Evolutionary conservation across 2,329 filamentous ascomycete species (phyloP).

Genomic region (Aspergillus neoniger): DNA sequence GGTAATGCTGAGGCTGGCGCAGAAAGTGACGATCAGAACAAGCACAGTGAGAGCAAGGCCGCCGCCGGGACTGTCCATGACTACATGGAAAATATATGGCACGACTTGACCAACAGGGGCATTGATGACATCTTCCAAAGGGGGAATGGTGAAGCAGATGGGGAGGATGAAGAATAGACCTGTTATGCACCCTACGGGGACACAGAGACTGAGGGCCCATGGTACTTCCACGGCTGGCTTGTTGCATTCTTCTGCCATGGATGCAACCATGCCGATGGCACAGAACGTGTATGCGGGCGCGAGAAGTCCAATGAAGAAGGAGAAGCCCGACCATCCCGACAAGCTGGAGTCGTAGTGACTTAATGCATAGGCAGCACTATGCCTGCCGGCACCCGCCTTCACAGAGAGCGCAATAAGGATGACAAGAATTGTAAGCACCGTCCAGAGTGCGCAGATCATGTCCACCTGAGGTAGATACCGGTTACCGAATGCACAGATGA

Average conservation of each 20-base stretch:
- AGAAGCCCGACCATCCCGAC: constrained; percentile 61
- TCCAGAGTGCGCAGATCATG: constrained; percentile 59
- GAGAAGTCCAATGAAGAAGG: constrained; percentile 64
- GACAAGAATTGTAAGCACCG: constrained; percentile 57
- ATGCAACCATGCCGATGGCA: constrained; percentile 63
- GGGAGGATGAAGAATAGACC: constrained; percentile 60
- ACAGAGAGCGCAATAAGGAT: constrained; percentile 59
- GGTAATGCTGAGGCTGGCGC: constrained; percentile 58
- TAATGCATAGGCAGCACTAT: constrained; percentile 55
- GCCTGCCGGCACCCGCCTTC: constrained; percentile 56
- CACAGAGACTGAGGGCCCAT: constrained; percentile 53
- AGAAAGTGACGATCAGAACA: constrained; percentile 53
- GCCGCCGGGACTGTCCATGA: constrained; percentile 54
- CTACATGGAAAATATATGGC: constrained; percentile 53
- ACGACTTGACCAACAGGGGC: constrained; percentile 53
- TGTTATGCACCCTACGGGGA: constrained; percentile 56
- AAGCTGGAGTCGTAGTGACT: constrained; percentile 58
- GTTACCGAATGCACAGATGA: constrained; percentile 68
- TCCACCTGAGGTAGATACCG: constrained; percentile 65
- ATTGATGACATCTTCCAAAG: constrained; percentile 47
- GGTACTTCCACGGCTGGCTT: constrained; percentile 57
- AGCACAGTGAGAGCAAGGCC: constrained; percentile 53
- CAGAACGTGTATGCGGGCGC: constrained; percentile 61
- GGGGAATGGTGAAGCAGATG: constrained; percentile 54
- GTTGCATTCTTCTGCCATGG: constrained; percentile 63